Percentiles rank a stretch among this genome's conserved stretches.
Evolutionary conservation across 441 rosid genomes (phyloP).

Genomic region (Corymbia citriodora): DNA sequence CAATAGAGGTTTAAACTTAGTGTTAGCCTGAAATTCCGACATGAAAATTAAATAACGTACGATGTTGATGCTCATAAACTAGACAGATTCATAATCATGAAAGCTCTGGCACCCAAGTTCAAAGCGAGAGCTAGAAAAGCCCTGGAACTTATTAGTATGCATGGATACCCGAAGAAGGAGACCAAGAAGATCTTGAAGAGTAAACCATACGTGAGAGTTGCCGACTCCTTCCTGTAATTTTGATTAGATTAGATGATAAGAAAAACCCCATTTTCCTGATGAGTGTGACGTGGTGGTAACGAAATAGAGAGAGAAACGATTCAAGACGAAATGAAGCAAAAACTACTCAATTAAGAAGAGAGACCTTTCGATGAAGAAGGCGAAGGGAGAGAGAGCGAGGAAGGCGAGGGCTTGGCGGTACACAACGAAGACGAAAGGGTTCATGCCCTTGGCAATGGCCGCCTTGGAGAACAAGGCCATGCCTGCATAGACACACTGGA

Average conservation of each 20-base stretch:
- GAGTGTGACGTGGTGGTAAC: neutral
- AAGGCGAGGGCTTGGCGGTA: slow-evolving; percentile 69
- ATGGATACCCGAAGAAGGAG: slow-evolving; percentile 55
- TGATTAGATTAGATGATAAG: neutral
- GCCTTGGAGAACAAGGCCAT: slow-evolving; percentile 78
- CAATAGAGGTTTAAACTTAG: slow-evolving; percentile 59
- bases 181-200: slow-evolving; percentile 62
- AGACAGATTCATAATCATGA: neutral
- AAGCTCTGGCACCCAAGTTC: neutral
- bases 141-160: neutral
- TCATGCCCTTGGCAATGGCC: slow-evolving; percentile 67
- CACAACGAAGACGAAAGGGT: slow-evolving; percentile 67
- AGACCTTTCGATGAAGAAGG: slow-evolving; percentile 71
- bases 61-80: neutral
- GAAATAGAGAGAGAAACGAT: neutral
- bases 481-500: slow-evolving; percentile 65
- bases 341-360: neutral
- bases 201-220: slow-evolving; percentile 42
- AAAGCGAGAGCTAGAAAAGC: neutral
- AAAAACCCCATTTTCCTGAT: neutral
- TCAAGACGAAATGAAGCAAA: neutral
- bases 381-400: slow-evolving; percentile 55
- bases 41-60: neutral
- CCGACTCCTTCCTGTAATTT: slow-evolving; percentile 36
- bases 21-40: slow-evolving; percentile 43